Evolutionary conservation across 306 rosid species (phyloP).

Genomic region (Canavalia ensiformis): DNA sequence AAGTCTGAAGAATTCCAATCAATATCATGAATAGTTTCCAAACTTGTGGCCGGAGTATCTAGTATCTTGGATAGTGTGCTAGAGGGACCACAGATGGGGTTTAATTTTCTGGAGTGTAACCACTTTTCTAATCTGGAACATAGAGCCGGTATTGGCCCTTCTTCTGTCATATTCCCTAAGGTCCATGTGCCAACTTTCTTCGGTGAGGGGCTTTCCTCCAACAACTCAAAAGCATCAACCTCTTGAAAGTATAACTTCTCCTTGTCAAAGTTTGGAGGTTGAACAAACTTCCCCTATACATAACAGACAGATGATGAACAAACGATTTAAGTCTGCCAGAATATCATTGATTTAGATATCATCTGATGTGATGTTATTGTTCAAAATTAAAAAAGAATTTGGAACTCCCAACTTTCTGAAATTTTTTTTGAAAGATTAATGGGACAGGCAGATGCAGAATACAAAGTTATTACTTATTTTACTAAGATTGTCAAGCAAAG

Average conservation of each 20-base stretch:
- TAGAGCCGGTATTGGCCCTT: conserved; percentile 63
- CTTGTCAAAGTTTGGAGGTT: conserved; percentile 69
- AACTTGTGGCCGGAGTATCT: conserved; percentile 60
- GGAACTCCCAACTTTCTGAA: neutral
- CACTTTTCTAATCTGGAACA: conserved; percentile 80
- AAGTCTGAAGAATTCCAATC: conserved; percentile 45
- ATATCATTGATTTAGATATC: conserved; percentile 11
- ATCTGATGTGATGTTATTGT: conserved; percentile 8
- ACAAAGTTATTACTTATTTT: neutral
- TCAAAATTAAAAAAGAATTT: conserved; percentile 4
- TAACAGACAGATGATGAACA: conserved; percentile 26
- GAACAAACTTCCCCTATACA: conserved; percentile 64
- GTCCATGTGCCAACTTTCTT: conserved; percentile 78
- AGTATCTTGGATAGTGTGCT: conserved; percentile 82
- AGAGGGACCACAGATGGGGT: conserved; percentile 65
- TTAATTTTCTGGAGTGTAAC: conserved; percentile 68
- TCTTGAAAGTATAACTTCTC: conserved; percentile 81
- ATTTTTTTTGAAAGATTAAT: no score
- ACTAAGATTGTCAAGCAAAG: conserved; percentile 27
- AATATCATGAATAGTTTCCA: conserved; percentile 52
- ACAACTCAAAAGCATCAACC: conserved; percentile 90
- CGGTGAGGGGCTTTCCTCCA: conserved; percentile 98
- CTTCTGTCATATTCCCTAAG: conserved; percentile 50
- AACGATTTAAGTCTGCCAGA: conserved; percentile 11
- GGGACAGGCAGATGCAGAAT: conserved; percentile 17